Base-by-base conservation (phyloP, 2,329 filamentous ascomycete species). In the Karstenula rhodostoma region DNA sequence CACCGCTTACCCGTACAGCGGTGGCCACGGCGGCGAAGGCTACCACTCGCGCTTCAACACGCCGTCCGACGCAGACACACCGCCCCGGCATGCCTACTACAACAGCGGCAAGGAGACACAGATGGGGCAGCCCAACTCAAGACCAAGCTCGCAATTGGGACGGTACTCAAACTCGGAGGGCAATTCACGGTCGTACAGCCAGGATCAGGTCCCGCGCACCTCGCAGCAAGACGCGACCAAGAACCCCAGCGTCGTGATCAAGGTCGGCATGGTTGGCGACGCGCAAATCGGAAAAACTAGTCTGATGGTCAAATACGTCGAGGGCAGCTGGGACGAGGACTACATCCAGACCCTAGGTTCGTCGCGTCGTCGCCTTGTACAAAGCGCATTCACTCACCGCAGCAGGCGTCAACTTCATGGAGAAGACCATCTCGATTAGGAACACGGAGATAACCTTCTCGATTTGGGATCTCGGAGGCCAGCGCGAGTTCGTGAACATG, bases 401-500 rank as follows among this genome's bases (percentile, higher is more conserved):
- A 13, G n/a, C 69, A 90, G 88, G 95, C 68, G 95, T 99, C 80
- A 99, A 99, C 80, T 99, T 99, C 81, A 99, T 99, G 95, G 95
- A 99, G 80, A 99, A 99, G 86, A 99, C 95, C 37, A 99, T 99
- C 76, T 96, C 93, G 64, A 99, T 99, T 79, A 91, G 95, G 64
- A 99, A 99, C 81, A 99, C 95, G 17, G 95, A 99, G 81, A 99
- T 99, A 79, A 99, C 95, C 46, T 99, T 99, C 81, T 97, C 93
- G 63, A 99, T 99, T 76, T 99, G 95, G 95, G 95, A 99, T 83
- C 82, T 99, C 57, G 95, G 95, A 71, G 95, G 95, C 67, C 95
- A 99, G 83, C 90, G 95, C 75, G 95, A 99, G 81, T 99, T 99
- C 75, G 95, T 99, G 80, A 99, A 99, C 83, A 99, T 99, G 95